Conservation (phyloP, 2,329 filamentous ascomycete species). For the Aspergillus sp. region DNA sequence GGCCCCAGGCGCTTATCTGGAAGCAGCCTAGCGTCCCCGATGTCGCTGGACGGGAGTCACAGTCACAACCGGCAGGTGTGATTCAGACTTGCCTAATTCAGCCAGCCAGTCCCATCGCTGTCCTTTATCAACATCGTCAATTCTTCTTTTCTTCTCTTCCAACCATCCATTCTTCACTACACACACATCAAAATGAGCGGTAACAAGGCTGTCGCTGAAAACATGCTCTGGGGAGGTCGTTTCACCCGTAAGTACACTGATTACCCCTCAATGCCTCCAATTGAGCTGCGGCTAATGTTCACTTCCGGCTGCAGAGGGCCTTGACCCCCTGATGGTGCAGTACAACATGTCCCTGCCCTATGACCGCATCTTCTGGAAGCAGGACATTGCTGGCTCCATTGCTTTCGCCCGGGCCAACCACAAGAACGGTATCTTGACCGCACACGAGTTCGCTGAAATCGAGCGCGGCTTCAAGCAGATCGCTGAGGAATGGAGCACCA, state of each 20-base stretch:
- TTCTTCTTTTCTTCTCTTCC: conserved; percentile 5
- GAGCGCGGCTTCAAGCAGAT: conserved; percentile 68
- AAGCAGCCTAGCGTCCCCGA: conserved; percentile 15
- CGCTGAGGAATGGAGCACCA: conserved; percentile 46
- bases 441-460: conserved; percentile 72
- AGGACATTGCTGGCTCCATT: conserved; percentile 79
- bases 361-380: conserved; percentile 74
- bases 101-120: not conserved
- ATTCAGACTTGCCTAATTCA: conserved; percentile 11
- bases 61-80: not conserved
- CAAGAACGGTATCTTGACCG: conserved; percentile 71
- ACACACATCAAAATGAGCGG: conserved; percentile 36
- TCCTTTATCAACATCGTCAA: not conserved
- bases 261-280: conserved; percentile 11
- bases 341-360: conserved; percentile 83
- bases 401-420: conserved; percentile 80
- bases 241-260: conserved; percentile 55
- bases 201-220: conserved; percentile 44
- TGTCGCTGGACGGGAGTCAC: conserved; percentile 12
- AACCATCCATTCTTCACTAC: conserved; percentile 9
- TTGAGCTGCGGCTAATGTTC: conserved; percentile 24
- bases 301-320: conserved; percentile 59
- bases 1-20: not conserved
- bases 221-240: conserved; percentile 63
- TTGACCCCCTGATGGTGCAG: conserved; percentile 81